These are phyloP conservation scores for Blastocystis sp. DNA, from an alignment of 352 stramenopile genomes.

Conservation along the genomic window DNA sequence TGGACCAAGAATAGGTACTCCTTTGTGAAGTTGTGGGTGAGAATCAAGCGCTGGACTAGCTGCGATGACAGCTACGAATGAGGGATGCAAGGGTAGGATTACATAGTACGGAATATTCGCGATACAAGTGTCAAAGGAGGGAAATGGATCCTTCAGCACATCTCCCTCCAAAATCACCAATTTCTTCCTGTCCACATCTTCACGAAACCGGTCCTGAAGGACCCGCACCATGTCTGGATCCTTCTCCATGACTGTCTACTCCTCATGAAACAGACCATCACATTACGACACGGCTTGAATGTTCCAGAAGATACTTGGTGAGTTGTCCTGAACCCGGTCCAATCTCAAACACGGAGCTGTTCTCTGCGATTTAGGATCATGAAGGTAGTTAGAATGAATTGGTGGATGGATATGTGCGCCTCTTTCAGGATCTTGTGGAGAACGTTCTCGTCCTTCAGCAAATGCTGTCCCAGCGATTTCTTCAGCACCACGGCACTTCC, in stretches of 20 bases:
- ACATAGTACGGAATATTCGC: conserved; percentile 71
- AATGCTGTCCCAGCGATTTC: conserved; percentile 59
- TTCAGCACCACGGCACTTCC: conserved; percentile 13
- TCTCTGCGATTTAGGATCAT: neutral
- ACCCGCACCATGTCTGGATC: conserved; percentile 27
- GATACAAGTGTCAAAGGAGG: conserved; percentile 5
- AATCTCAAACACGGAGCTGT: conserved; percentile 36
- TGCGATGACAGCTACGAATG: conserved; percentile 36
- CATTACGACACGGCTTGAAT: neutral
- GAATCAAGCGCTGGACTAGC: conserved; percentile 35
- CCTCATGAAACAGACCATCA: neutral
- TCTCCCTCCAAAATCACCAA: conserved; percentile 20
- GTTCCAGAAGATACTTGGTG: conserved; percentile 36
- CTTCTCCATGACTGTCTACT: conserved; percentile 34
- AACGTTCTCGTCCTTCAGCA: conserved; percentile 50
- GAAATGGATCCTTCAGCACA: conserved; percentile 23
- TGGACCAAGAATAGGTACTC: conserved; percentile 34
- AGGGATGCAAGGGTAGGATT: neutral
- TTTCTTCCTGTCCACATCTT: neutral
- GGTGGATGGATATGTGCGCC: conserved; percentile 29
- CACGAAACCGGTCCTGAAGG: neutral
- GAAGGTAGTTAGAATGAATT: conserved; percentile 10
- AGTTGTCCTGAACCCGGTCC: conserved; percentile 53
- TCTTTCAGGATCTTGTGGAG: conserved; percentile 3
- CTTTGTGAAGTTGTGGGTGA: neutral